Conservation (phyloP, 2,329 filamentous ascomycete genomes). For the Sarocladium oryzae region DNA sequence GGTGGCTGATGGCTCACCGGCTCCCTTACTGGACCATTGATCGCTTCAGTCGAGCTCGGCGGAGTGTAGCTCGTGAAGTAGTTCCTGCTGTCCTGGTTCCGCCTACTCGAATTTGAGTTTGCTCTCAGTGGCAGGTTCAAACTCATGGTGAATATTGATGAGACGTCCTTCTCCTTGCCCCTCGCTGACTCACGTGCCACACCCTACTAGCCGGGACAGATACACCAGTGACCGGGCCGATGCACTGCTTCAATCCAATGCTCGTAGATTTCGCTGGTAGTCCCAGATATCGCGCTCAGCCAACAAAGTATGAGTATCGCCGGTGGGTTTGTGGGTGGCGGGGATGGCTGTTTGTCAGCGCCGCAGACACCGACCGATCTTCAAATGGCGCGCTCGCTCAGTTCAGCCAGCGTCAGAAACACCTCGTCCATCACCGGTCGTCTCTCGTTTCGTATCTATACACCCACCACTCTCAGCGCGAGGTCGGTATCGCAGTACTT, state of each 20-base stretch:
- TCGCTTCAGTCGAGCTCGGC: conserved; percentile 53
- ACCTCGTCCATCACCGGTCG: not conserved
- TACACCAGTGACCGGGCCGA: too few species aligned
- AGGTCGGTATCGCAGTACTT: not conserved
- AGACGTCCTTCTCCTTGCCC: not conserved
- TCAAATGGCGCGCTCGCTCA: not conserved
- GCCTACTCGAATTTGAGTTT: conserved; percentile 26
- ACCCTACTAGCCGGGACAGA: too few species aligned
- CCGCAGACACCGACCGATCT: not conserved
- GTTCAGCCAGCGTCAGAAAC: not conserved
- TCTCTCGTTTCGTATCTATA: not conserved
- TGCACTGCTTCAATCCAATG: too few species aligned
- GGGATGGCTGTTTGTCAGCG: too few species aligned
- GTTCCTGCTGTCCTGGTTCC: conserved; percentile 49
- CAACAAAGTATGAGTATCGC: too few species aligned
- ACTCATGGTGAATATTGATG: conserved; percentile 35
- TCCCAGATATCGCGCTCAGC: too few species aligned
- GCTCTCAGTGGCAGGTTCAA: conserved; percentile 45
- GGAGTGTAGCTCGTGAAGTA: conserved; percentile 51
- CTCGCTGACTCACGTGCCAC: too few species aligned
- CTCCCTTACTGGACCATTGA: conserved; percentile 55
- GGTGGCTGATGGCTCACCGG: conserved; percentile 44
- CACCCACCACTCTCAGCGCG: not conserved
- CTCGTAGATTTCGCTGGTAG: too few species aligned
- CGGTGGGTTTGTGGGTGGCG: too few species aligned